phyloP scores from a whole-genome alignment of 1,284 basidiomycete genomes.

The Meripilus lineatus region DNA sequence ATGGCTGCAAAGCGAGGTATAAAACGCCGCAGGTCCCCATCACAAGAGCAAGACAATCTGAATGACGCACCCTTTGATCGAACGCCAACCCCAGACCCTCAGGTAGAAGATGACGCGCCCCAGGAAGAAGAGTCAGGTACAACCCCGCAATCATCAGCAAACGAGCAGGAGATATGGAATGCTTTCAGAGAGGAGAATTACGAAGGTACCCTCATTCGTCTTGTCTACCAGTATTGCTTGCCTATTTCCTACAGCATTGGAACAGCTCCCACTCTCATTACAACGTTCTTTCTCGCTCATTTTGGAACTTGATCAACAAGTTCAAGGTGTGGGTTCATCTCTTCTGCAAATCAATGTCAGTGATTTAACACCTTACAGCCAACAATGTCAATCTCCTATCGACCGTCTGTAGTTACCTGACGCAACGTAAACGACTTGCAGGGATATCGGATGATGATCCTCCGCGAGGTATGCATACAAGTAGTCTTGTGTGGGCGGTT shows the following conservation, averaged over 20 bases:
- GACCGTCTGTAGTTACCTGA: too few relatives aligned
- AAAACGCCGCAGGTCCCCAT: constrained; percentile 3
- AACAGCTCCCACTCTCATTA: constrained; percentile 82
- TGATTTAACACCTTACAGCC: too few relatives aligned
- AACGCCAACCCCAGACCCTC: too few relatives aligned
- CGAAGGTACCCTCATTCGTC: constrained; percentile 44
- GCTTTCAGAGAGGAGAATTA: constrained; percentile 75
- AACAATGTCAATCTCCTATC: too few relatives aligned
- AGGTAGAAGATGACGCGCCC: too few relatives aligned
- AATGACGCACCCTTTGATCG: too few relatives aligned
- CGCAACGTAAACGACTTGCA: too few relatives aligned
- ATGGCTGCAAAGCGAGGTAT: not conserved
- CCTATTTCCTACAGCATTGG: constrained; percentile 52
- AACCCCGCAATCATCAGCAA: constrained; percentile 25
- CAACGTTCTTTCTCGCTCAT: constrained; percentile 78
- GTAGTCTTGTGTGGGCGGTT: too few relatives aligned
- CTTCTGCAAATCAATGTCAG: too few relatives aligned
- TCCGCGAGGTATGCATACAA: too few relatives aligned
- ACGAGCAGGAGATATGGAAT: constrained; percentile 69
- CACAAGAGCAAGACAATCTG: too few relatives aligned
- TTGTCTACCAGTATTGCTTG: constrained; percentile 1
- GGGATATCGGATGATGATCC: too few relatives aligned
- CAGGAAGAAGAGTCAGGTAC: not conserved
- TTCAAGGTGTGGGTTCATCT: constrained; percentile 54
- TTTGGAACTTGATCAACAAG: constrained; percentile 78